Evolutionary conservation across 148 eudicot species (phyloP).

Genomic region (Mesembryanthemum crystallinum): DNA sequence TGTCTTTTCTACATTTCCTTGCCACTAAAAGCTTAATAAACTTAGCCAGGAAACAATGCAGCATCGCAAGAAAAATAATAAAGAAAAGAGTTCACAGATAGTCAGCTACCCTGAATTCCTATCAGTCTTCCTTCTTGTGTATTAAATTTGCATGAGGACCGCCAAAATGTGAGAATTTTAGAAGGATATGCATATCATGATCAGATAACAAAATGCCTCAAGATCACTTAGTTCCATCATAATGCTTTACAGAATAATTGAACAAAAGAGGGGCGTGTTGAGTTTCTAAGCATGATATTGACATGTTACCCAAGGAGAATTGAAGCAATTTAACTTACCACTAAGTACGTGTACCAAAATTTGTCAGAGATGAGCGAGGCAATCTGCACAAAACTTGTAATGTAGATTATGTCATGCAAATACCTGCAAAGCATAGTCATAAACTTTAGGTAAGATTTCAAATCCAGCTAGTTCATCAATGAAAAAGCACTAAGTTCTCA

Average conservation of each 20-base stretch:
- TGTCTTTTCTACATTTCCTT: not conserved
- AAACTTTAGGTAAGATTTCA: conserved; percentile 10
- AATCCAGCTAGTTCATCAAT: not conserved
- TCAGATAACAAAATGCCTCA: not conserved
- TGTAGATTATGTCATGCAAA: conserved; percentile 86
- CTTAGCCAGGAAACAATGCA: not conserved
- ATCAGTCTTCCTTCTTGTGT: not conserved
- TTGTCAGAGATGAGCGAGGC: conserved; percentile 77
- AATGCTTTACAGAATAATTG: not conserved
- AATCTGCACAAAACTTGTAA: conserved; percentile 80
- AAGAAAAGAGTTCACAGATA: too few relatives aligned
- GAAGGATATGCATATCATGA: conserved; percentile 1
- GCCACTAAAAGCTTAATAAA: not conserved
- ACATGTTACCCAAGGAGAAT: not conserved
- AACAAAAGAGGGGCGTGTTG: not conserved
- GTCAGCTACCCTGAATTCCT: not conserved
- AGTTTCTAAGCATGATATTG: not conserved
- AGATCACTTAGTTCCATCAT: not conserved
- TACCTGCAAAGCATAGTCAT: conserved; percentile 53
- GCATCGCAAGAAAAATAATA: not conserved
- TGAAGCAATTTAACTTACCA: conserved; percentile 49
- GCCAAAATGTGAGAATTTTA: not conserved
- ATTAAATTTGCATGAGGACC: not conserved
- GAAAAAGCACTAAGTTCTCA: not conserved
- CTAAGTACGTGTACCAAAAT: conserved; percentile 84